Evolutionary conservation across 305 asterid genomes (phyloP).

Genomic region (Fraxinus platypoda): DNA sequence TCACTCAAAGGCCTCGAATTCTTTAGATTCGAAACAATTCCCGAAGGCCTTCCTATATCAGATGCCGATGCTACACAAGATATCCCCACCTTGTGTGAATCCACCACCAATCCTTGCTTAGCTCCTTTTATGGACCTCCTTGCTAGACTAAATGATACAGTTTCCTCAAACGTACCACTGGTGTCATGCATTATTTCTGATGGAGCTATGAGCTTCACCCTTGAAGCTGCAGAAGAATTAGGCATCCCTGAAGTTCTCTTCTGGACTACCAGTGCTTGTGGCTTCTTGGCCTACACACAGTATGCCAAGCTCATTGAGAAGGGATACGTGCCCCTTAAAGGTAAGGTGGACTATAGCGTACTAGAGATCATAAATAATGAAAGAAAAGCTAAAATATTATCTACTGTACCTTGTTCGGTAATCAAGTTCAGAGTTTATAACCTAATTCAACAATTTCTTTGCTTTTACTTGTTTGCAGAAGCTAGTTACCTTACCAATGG

Average conservation of each 20-base stretch:
- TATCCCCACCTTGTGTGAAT: conserved; percentile 31
- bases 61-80: conserved; percentile 46
- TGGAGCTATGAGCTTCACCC: no score
- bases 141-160: no score
- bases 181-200: neutral
- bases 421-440: no score
- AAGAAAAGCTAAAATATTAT: no score
- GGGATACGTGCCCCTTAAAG: conserved; percentile 51
- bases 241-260: no score
- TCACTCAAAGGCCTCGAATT: conserved; percentile 34
- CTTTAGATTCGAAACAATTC: conserved; percentile 45
- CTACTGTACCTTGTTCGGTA: no score
- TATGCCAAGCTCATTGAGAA: conserved; percentile 29
- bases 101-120: conserved; percentile 30
- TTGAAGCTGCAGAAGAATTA: no score
- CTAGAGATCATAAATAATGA: no score
- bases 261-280: conserved; percentile 55
- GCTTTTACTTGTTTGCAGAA: conserved; percentile 23
- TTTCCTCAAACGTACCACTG: no score
- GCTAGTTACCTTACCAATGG: conserved; percentile 34
- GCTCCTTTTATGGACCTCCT: no score
- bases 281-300: conserved; percentile 36
- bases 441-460: neutral
- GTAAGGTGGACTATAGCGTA: conserved; percentile 23
- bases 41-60: conserved; percentile 48